A percentile compares a stretch with the other conserved stretches of the same genome.
These are phyloP conservation scores for Nitzschia inconspicua DNA, from an alignment of 108 stramenopile genomes.

Conservation along the genomic window DNA sequence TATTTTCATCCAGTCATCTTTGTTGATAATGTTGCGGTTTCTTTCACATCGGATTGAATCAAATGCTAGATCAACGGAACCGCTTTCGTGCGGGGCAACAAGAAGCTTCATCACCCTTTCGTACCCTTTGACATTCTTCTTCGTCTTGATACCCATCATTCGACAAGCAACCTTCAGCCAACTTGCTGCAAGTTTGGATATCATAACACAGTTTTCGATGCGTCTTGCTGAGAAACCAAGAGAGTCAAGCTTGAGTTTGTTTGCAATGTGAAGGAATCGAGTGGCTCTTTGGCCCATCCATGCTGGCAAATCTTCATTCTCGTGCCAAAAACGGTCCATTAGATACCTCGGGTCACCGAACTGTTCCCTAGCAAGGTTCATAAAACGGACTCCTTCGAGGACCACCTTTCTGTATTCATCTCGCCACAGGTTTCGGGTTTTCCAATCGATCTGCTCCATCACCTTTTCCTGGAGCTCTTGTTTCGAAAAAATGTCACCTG, in stretches of 20 bases:
- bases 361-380: constrained; percentile 23
- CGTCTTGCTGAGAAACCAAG: constrained; percentile 25
- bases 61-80: constrained; percentile 31
- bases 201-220: constrained; percentile 35
- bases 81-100: constrained; percentile 37
- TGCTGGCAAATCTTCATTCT: constrained; percentile 35
- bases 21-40: constrained; percentile 36
- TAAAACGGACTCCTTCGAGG: constrained; percentile 40
- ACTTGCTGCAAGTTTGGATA: constrained; percentile 52
- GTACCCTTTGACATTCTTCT: constrained; percentile 37
- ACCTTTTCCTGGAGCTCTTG: constrained; percentile 41
- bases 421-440: constrained; percentile 51
- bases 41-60: constrained; percentile 39
- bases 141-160: constrained; percentile 36
- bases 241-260: constrained; percentile 31
- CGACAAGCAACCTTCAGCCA: constrained; percentile 48
- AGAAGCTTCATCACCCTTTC: constrained; percentile 35
- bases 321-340: constrained; percentile 39
- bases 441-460: constrained; percentile 52
- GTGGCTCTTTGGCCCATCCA: constrained; percentile 60
- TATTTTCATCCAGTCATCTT: constrained; percentile 33
- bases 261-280: constrained; percentile 46
- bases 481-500: constrained; percentile 11
- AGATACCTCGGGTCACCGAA: constrained; percentile 36
- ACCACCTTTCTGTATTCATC: constrained; percentile 51